Evolutionary conservation across 768 basidiomycete species (phyloP), one percentile per base, ranked within the genome.

Genomic region (Pisolithus orientalis): DNA sequence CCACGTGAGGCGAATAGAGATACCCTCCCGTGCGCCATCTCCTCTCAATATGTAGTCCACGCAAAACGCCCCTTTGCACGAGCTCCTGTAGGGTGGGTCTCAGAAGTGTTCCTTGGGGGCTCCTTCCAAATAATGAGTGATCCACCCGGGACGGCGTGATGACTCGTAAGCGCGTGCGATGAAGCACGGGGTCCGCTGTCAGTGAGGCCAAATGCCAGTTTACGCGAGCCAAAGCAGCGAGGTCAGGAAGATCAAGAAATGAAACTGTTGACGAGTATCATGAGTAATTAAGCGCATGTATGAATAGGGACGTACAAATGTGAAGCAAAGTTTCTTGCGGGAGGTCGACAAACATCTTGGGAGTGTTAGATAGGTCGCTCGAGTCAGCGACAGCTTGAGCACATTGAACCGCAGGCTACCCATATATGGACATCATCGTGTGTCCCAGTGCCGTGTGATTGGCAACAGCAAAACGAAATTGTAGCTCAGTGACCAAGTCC

Each of bases 161-260:
- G 31, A 86, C 72, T 42, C 70, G 75, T 53, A 88, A 64, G 11
- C 87, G 80, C 52, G 76, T 73, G 43, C 72, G 76, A 59, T 88
- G 84, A 31, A 90, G 68, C 9, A 83, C 75, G 0, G 81, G 84
- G 63, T 89, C 86, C 6, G 73, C 64, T 10, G 83, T 77, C 48
- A 87, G 70, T 6, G 60, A 62, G 7, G 75, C 73, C 6, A 88
- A 71, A 24, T 64, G 54, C 27, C 74, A 79, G 48, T 71, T 76
- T 27, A 76, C 71, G 50, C 70, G 75, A 7, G 78, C 74, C 39
- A 87, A 63, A 1, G 72, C 60, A 44, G 76, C 77, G 44, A 88
- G 76, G 62, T 90, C 87, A 0, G 87, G 87, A 6, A 88, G 66
- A 65, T 89, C 87, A 50, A 90, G 73, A 64, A 79, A 89, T 0